Evolutionary conservation across 495 filamentous ascomycete genomes (phyloP).

Genomic region (Bryoglossum gracile): DNA sequence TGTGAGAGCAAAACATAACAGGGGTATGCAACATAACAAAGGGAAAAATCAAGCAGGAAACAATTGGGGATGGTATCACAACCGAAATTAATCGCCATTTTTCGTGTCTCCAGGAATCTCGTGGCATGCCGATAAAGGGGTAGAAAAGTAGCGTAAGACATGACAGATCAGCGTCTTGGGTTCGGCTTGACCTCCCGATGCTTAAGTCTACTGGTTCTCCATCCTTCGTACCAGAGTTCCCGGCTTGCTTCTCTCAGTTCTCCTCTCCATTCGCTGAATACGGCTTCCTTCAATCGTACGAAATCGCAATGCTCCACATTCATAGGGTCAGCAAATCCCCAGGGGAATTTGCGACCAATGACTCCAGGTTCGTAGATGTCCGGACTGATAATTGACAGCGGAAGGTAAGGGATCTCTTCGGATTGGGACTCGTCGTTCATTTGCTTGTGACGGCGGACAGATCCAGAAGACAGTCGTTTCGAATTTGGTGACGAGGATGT

Average conservation of each 20-base stretch:
- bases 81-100: constrained; percentile 19
- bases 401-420: constrained; percentile 53
- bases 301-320: constrained; percentile 92
- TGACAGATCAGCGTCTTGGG: constrained; percentile 19
- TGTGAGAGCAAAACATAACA: neutral
- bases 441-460: constrained; percentile 36
- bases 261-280: constrained; percentile 87
- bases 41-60: constrained; percentile 16
- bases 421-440: constrained; percentile 21
- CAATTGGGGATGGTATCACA: constrained; percentile 4
- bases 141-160: constrained; percentile 1
- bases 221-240: constrained; percentile 93
- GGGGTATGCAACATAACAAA: constrained; percentile 9
- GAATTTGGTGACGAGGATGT: constrained; percentile 20
- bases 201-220: constrained; percentile 65
- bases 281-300: constrained; percentile 77
- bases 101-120: constrained; percentile 10
- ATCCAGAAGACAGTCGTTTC: constrained; percentile 41
- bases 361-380: constrained; percentile 77
- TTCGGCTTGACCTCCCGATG: constrained; percentile 19
- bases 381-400: constrained; percentile 88
- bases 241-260: constrained; percentile 89
- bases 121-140: constrained; percentile 3
- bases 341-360: constrained; percentile 82
- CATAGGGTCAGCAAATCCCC: constrained; percentile 94